These are phyloP conservation scores for Leishmania braziliensis DNA, from an alignment of 208 protist species.

Conservation along the genomic window DNA sequence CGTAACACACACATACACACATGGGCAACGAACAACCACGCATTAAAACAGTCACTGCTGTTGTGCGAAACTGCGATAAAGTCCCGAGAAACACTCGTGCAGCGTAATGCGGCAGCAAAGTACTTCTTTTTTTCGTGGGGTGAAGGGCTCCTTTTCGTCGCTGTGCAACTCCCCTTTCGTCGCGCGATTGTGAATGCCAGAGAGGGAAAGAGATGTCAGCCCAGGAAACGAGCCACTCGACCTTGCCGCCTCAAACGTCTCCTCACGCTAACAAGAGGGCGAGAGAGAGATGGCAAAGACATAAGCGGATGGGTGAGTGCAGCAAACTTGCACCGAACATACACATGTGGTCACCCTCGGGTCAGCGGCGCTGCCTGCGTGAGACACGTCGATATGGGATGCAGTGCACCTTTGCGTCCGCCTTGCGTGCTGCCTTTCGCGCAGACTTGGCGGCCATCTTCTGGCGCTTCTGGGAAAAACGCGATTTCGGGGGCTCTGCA, in stretches of 20 bases:
- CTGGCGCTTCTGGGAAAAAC: slow-evolving; percentile 22
- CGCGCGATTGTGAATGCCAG: neutral
- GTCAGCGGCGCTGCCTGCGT: slow-evolving; percentile 20
- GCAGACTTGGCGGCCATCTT: slow-evolving; percentile 45
- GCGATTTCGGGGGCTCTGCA: neutral
- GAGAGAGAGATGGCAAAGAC: neutral
- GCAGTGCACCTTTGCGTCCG: slow-evolving; percentile 30
- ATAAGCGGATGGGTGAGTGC: neutral
- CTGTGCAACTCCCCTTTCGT: neutral
- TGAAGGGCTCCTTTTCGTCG: neutral
- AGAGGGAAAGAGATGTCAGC: neutral
- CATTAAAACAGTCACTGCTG: neutral
- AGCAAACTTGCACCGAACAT: neutral
- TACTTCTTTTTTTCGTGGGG: neutral
- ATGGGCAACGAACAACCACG: neutral
- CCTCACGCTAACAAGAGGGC: neutral
- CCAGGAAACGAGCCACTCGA: neutral
- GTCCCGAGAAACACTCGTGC: neutral
- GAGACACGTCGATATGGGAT: slow-evolving; percentile 35
- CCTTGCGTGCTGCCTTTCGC: slow-evolving; percentile 38
- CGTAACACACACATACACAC: neutral
- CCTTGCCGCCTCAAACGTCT: neutral
- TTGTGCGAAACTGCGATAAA: neutral
- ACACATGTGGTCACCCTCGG: neutral
- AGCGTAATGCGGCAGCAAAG: neutral